A percentile compares a stretch with the other conserved stretches of the same genome.
phyloP scores from a whole-genome alignment of 148 eudicot genomes.

The Cornus controversa region DNA sequence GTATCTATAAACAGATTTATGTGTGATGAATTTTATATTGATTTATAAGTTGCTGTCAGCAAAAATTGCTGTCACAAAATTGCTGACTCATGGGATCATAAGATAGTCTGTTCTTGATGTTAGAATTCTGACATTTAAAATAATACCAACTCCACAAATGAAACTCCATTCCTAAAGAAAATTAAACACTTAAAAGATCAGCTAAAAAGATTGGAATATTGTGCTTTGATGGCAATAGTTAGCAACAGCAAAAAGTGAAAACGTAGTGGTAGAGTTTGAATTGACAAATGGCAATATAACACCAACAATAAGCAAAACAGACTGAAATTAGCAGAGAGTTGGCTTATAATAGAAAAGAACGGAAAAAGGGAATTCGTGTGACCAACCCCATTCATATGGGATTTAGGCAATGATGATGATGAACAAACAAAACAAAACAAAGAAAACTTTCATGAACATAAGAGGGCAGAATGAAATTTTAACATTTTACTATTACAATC shows the following conservation, averaged over 20 bases:
- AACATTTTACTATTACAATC: not conserved
- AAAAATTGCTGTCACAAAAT: too few species aligned
- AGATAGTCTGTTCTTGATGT: not conserved
- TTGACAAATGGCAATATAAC: not conserved
- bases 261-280: not conserved
- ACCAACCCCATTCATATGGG: too few species aligned
- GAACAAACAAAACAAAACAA: not conserved
- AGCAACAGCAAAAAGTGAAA: not conserved
- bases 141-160: not conserved
- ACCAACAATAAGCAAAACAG: not conserved
- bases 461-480: not conserved
- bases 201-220: not conserved
- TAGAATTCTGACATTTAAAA: not conserved
- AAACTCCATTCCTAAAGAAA: not conserved
- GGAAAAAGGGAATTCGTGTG: too few species aligned
- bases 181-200: not conserved
- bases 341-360: too few species aligned
- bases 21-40: too few species aligned
- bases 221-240: not conserved
- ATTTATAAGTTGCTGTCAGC: too few species aligned
- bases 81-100: not conserved
- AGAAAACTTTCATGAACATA: not conserved
- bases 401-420: too few species aligned
- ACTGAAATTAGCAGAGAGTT: too few species aligned
- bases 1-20: too few species aligned